phyloP scores from a whole-genome alignment of 192 early-diverging fungal species.

The Backusella sp. region DNA sequence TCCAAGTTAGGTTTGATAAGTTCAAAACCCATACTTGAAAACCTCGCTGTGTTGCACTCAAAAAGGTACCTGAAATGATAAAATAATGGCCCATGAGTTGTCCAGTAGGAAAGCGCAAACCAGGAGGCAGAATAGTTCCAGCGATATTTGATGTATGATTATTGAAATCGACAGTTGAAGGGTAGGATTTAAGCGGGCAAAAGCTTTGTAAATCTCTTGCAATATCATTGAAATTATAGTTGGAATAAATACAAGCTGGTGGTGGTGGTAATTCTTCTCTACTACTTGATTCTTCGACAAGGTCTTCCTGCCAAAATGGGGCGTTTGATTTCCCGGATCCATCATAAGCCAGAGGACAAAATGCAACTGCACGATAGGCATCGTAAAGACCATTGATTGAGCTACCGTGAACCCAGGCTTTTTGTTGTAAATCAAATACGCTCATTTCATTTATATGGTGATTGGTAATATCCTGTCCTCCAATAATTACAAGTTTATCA shows the following conservation, averaged over 20 bases:
- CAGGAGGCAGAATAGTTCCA: conserved; percentile 61
- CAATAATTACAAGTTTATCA: conserved; percentile 61
- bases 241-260: conserved; percentile 73
- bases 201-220: conserved; percentile 72
- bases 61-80: conserved; percentile 69
- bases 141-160: conserved; percentile 67
- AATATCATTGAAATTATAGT: conserved; percentile 78
- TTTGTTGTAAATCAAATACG: conserved; percentile 65
- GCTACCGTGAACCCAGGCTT: conserved; percentile 61
- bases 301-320: conserved; percentile 16
- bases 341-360: conserved; percentile 44
- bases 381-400: conserved; percentile 73
- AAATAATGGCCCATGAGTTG: conserved; percentile 68
- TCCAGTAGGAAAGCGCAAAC: conserved; percentile 76
- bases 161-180: conserved; percentile 45
- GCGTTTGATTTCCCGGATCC: not conserved
- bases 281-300: not conserved
- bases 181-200: conserved; percentile 46
- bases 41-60: conserved; percentile 60
- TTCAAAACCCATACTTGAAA: conserved; percentile 75
- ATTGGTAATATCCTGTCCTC: conserved; percentile 76
- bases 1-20: conserved; percentile 59
- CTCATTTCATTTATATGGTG: conserved; percentile 79
- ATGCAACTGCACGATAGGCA: conserved; percentile 73
- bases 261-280: conserved; percentile 43